phyloP scores from a whole-genome alignment of 495 filamentous ascomycete genomes.

The Evansstolkia leycettana region DNA sequence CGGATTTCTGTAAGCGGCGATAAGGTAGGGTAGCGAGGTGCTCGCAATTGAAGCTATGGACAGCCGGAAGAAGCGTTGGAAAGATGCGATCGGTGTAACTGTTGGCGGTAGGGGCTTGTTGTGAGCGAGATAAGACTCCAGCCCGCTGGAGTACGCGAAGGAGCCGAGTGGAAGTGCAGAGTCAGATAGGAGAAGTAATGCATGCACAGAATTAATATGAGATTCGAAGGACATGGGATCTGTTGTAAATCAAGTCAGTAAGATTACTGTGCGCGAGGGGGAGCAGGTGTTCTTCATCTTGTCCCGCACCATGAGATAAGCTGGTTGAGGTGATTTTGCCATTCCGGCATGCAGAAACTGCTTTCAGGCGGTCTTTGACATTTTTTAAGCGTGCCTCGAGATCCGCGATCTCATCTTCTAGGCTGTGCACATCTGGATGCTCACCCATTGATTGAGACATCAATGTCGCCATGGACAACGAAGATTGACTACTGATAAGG shows the following conservation, averaged over 20 bases:
- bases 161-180: conserved; percentile 91
- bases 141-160: conserved; percentile 89
- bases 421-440: conserved; percentile 11
- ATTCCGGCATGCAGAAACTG: conserved; percentile 2
- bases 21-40: conserved; percentile 73
- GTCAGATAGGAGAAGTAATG: conserved; percentile 86
- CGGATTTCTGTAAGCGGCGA: conserved; percentile 60
- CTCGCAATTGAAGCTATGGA: conserved; percentile 68
- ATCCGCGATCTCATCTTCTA: conserved; percentile 40
- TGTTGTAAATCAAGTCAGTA: no score
- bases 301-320: conserved; percentile 1
- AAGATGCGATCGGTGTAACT: conserved; percentile 29
- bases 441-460: conserved; percentile 6
- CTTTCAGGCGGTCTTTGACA: conserved; percentile 16
- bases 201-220: conserved; percentile 44
- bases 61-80: conserved; percentile 64
- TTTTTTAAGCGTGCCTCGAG: conserved; percentile 35
- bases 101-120: conserved; percentile 33
- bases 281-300: no score
- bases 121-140: conserved; percentile 91
- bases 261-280: no score
- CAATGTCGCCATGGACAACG: no score
- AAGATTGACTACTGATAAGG: no score
- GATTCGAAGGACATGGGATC: conserved; percentile 5
- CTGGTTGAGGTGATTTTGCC: conserved; percentile 1